Evolutionary conservation across 1,139 yeast genomes (phyloP).

Genomic region (Suhomyces ambrosiae): DNA sequence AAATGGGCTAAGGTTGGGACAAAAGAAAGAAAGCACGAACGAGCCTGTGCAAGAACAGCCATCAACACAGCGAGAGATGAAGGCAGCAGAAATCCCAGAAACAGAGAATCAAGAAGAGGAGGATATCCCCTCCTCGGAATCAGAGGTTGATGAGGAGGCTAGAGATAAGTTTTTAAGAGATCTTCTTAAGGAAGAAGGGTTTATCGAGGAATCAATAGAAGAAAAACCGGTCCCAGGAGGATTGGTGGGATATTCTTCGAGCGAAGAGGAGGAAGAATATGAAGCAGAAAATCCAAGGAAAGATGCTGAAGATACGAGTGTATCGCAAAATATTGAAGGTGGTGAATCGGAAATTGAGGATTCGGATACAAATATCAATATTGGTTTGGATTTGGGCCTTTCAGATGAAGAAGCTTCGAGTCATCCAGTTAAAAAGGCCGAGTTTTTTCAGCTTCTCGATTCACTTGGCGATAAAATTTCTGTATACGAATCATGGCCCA

Average conservation of each 20-base stretch:
- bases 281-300: constrained; percentile 6
- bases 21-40: constrained; percentile 1
- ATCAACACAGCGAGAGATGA: constrained; percentile 1
- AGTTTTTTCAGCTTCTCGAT: constrained; percentile 30
- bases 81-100: constrained; percentile 3
- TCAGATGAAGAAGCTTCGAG: constrained; percentile 19
- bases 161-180: constrained; percentile 19
- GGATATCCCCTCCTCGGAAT: background rate
- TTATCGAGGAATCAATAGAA: constrained; percentile 7
- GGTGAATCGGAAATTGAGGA: constrained; percentile 7
- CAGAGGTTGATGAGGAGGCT: constrained; percentile 12
- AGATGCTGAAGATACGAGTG: constrained; percentile 12
- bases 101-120: constrained; percentile 10
- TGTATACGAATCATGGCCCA: constrained; percentile 40
- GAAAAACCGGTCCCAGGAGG: background rate
- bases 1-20: constrained; percentile 26
- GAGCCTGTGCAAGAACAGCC: background rate
- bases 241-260: constrained; percentile 13
- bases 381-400: constrained; percentile 24
- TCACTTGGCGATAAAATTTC: constrained; percentile 28
- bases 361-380: constrained; percentile 5
- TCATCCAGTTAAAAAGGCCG: constrained; percentile 9
- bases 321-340: constrained; percentile 8
- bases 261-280: constrained; percentile 14
- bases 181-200: constrained; percentile 26